Evolutionary conservation across 2,329 filamentous ascomycete genomes (phyloP).

Genomic region (Huntiella omanensis): DNA sequence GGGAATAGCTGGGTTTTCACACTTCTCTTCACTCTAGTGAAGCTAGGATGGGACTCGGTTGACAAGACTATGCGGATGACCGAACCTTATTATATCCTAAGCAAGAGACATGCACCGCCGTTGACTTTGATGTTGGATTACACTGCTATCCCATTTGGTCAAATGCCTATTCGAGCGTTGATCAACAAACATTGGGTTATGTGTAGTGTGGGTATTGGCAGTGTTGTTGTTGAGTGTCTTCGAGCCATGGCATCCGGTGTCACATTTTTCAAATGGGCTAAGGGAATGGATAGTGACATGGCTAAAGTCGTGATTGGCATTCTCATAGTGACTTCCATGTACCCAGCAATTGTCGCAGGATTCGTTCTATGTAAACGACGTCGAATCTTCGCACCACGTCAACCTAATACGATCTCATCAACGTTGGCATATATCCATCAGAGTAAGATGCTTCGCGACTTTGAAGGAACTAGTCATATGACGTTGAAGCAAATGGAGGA

Average conservation of each 20-base stretch:
- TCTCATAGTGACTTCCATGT: slow-evolving; percentile 43
- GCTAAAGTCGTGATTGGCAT: slow-evolving; percentile 23
- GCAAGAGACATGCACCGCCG: slow-evolving; percentile 43
- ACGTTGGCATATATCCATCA: slow-evolving; percentile 64
- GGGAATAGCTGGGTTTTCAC: slow-evolving; percentile 45
- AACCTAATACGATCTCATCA: slow-evolving; percentile 60
- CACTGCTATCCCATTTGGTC: slow-evolving; percentile 50
- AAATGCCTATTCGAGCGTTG: slow-evolving; percentile 41
- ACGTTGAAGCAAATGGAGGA: slow-evolving; percentile 41
- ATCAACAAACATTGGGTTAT: slow-evolving; percentile 46
- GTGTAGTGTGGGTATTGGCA: slow-evolving; percentile 49
- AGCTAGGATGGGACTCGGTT: slow-evolving; percentile 48
- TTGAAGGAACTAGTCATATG: slow-evolving; percentile 49
- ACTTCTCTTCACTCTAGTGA: slow-evolving; percentile 43
- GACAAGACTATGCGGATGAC: slow-evolving; percentile 55
- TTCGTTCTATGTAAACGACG: slow-evolving; percentile 43
- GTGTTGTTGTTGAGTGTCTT: slow-evolving; percentile 53
- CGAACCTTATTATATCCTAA: slow-evolving; percentile 56
- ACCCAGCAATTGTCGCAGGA: slow-evolving; percentile 39
- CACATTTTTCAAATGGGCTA: slow-evolving; percentile 38
- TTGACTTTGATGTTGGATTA: slow-evolving; percentile 54
- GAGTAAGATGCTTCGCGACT: slow-evolving; percentile 60
- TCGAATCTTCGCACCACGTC: slow-evolving; percentile 54
- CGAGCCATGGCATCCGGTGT: slow-evolving; percentile 51
- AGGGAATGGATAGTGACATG: slow-evolving; percentile 29